Evolutionary conservation across 2,329 filamentous ascomycete species (phyloP).

Genomic region (Trichoderma hamatum): DNA sequence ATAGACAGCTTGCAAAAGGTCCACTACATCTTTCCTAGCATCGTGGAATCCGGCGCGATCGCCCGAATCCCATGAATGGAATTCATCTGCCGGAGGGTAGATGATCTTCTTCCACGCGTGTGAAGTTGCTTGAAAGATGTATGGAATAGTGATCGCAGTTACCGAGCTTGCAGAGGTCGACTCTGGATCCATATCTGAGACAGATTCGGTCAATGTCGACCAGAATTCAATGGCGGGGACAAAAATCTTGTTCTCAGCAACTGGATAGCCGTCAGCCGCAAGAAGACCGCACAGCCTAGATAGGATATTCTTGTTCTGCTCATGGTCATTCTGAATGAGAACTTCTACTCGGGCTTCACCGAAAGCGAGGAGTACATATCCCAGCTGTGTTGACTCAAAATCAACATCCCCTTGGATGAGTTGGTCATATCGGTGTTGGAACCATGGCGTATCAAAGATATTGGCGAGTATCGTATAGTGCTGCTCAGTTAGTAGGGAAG

Average conservation of each 20-base stretch:
- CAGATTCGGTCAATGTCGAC: constrained; percentile 73
- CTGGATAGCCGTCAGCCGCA: constrained; percentile 65
- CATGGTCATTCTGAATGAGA: constrained; percentile 57
- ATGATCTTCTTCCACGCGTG: constrained; percentile 70
- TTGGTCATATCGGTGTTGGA: constrained; percentile 56
- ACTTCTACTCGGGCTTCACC: constrained; percentile 66
- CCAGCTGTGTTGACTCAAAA: constrained; percentile 67
- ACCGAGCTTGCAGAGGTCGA: constrained; percentile 53
- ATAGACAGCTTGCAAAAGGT: constrained; percentile 74
- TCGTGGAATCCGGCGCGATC: constrained; percentile 69
- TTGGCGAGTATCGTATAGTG: constrained; percentile 61
- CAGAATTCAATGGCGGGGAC: constrained; percentile 78
- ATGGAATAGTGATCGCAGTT: constrained; percentile 59
- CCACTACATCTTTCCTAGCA: constrained; percentile 77
- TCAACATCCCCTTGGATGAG: constrained; percentile 64
- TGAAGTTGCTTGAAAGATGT: constrained; percentile 66
- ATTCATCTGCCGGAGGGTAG: constrained; percentile 62
- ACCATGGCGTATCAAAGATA: constrained; percentile 65
- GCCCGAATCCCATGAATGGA: constrained; percentile 69
- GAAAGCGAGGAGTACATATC: constrained; percentile 68
- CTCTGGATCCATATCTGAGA: constrained; percentile 59
- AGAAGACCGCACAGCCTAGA: constrained; percentile 66
- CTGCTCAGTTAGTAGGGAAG: constrained; percentile 60
- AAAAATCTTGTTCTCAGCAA: constrained; percentile 74
- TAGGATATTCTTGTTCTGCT: constrained; percentile 58